Evolutionary conservation across 164 flowering plant species (phyloP).

Genomic region (Sedum album): DNA sequence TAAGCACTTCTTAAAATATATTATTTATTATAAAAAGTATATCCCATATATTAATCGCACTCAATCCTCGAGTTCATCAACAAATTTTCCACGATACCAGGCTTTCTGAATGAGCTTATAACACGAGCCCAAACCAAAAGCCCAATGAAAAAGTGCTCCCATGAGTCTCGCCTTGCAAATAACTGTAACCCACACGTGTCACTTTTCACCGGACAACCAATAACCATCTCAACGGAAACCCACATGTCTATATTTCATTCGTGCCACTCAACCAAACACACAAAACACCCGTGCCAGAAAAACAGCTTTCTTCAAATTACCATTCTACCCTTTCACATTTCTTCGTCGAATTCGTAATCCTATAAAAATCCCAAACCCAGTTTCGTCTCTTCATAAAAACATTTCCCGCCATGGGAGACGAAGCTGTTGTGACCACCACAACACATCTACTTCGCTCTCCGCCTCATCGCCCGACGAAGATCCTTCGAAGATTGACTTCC

Average conservation of each 20-base stretch:
- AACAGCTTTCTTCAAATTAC: background rate
- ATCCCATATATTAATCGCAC: too few species aligned
- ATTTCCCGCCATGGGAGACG: constrained; percentile 8
- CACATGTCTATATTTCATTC: background rate
- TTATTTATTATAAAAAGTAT: too few species aligned
- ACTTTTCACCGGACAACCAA: background rate
- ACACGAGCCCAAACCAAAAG: too few species aligned
- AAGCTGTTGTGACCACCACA: background rate
- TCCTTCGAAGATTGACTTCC: constrained; percentile 30
- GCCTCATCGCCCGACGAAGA: constrained; percentile 5
- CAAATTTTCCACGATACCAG: too few species aligned
- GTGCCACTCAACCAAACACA: background rate
- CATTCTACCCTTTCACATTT: background rate
- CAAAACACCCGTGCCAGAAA: constrained; percentile 3
- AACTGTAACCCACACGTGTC: background rate
- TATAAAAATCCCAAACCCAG: background rate
- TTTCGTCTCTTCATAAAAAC: constrained; percentile 6
- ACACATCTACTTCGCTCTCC: background rate
- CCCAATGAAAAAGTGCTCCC: constrained; percentile 5
- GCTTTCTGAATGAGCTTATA: too few species aligned
- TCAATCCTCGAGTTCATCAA: too few species aligned
- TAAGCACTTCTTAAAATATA: too few species aligned
- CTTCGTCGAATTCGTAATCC: background rate
- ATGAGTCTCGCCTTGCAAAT: background rate
- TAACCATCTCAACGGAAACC: background rate